Evolutionary conservation across 352 stramenopile genomes (phyloP), one percentile per base, ranked within the genome.

Genomic region (Phytopythium litorale): DNA sequence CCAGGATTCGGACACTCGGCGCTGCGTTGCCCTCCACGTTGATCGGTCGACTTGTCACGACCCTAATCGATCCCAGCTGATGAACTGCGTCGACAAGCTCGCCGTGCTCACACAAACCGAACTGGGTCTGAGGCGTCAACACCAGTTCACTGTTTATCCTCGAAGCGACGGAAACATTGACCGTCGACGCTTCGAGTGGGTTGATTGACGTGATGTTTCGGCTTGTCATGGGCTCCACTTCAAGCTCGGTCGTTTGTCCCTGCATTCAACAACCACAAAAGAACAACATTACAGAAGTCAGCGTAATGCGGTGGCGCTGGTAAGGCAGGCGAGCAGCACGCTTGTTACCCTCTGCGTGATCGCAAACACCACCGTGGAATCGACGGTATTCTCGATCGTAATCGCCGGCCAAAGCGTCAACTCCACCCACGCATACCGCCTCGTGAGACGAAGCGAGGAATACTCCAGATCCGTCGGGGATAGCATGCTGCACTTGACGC

Each of bases 341-440:
- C 42, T 25, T 12, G 15, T 1, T 73, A 85, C 78, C 65, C 77
- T 76, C 42, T 84, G 78, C 35, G 55, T 59, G 11, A 87, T 77
- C 16, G 8, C 56, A 25, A 87, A 59, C 12, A 9, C n/a, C 51
- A 82, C 32, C 7, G 52, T 45, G 23, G 70, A 52, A 53, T 80
- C 67, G 42, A 65, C 73, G 0, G 13, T 70, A 66, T 88, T 86
- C 23, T 78, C 62, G 21, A 82, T 57, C 23, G 50, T 65, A 11
- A 88, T 58, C 33, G 72, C 76, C 45, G 78, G 76, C 62, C 71
- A 82, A 15, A 88, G 62, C 21, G 67, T 73, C 38, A 79, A 43
- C 48, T 84, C 78, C 62, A 86, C 70, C 78, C 78, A 88, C 30
- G 74, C 68, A 57, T 83, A 88, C 3, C 76, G 63, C 56, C 72